Evolutionary conservation across 345 rosid genomes (phyloP), one percentile per base, ranked within the genome.

Genomic region (Orychophragmus violaceus): DNA sequence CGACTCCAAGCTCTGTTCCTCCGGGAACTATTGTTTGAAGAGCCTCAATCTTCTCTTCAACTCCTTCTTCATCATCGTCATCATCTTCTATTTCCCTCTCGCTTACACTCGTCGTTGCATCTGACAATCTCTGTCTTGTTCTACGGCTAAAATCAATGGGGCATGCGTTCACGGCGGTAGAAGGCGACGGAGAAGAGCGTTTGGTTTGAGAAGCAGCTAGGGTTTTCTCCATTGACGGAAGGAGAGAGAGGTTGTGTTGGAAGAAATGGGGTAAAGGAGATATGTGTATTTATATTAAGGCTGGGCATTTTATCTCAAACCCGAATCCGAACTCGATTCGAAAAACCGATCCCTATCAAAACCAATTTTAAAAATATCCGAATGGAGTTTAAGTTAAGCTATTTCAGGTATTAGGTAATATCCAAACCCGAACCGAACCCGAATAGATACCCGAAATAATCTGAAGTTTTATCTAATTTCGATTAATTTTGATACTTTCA

Each of bases 21-120:
- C 91, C 95, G 0, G 95, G 95, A 14, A 88, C 85, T 50, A 86
- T 82, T 77, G 78, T 86, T 82, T 86, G 86, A 78, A 88, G 80
- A 22, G 84, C 83, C 64, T 36, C 79, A 5, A 88, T 84, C 84
- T 81, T 88, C 32, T 54, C 77, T 50, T 80, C 87, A 23, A 86
- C 77, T 35, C 59, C 85, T 45, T 33, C 81, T 0, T 70, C 83
- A 0, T 70, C 84, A 0, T 75, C 82, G 0, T 68, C 84, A 0
- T 75, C 84, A 0, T 67, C 78, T 14, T 59, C 71, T 18, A 48
- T 32, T 10, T 3, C 5, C 3, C 41, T 56, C 36, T 72, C 55
- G n/a, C 32, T 66, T 67, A 61, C 64, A 61, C 64, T 54, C 37
- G 37, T 24, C 32, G 45, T 24, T 44, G 63, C 68, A 74, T 67